Evolutionary conservation across 371 early-diverging fungal genomes (phyloP).

Genomic region (Lichtheimia ornata): DNA sequence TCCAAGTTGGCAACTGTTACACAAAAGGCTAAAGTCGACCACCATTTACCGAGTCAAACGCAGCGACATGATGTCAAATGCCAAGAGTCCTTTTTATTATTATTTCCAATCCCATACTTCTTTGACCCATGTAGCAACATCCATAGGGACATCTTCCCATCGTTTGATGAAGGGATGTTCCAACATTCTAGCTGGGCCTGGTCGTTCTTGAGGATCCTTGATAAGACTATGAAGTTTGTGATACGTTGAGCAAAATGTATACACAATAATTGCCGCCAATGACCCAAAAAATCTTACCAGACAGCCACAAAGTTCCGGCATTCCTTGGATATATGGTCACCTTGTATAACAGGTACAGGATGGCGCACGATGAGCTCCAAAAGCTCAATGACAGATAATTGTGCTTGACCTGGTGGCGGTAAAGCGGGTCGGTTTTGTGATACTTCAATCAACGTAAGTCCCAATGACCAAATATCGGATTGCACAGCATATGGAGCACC

Average conservation of each 20-base stretch:
- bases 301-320: slow-evolving; percentile 76
- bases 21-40: no score
- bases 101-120: slow-evolving; percentile 60
- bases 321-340: slow-evolving; percentile 54
- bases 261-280: slow-evolving; percentile 32
- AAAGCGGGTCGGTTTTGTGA: slow-evolving; percentile 89
- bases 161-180: slow-evolving; percentile 63
- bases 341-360: slow-evolving; percentile 79
- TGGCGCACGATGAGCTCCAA: slow-evolving; percentile 87
- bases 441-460: slow-evolving; percentile 91
- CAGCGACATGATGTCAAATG: not conserved
- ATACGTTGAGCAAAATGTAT: slow-evolving; percentile 17
- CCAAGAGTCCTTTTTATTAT: not conserved
- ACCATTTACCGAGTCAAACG: no score
- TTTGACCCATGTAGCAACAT: slow-evolving; percentile 52
- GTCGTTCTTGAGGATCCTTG: slow-evolving; percentile 77
- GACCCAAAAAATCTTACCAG: slow-evolving; percentile 56
- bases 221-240: slow-evolving; percentile 56
- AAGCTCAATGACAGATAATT: slow-evolving; percentile 84
- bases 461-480: slow-evolving; percentile 94
- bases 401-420: slow-evolving; percentile 63
- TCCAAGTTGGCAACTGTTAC: not conserved
- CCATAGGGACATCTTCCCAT: slow-evolving; percentile 52
- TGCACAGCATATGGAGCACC: slow-evolving; percentile 86
- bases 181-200: slow-evolving; percentile 77